Base-by-base conservation (phyloP, 352 stramenopile species). In the Phytophthora pisi region DNA sequence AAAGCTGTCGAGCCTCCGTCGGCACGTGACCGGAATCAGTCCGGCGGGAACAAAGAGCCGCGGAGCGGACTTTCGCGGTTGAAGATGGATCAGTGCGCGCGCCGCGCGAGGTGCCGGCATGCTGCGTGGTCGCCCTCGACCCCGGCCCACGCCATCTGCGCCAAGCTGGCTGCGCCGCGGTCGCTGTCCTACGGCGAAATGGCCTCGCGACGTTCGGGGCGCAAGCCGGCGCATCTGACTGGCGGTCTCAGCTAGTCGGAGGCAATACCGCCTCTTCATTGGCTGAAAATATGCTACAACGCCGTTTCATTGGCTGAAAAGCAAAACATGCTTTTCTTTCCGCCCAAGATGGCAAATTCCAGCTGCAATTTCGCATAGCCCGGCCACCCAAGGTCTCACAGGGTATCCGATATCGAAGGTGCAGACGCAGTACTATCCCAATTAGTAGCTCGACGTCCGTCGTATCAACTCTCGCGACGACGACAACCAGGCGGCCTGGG, bases 21-120 rank as follows among this genome's bases (percentile, higher is more conserved):
- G 10, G 31, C n/a, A n/a, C 16, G 38, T 60, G 53, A 60, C 53
- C 16, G 53, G 38, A 60, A 60, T 60, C 53, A 38, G 53, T 60
- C 53, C 18, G 36, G 53, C 30, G 53, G 52, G 52, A 50, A 43
- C 50, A 56, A 42, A 46, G 40, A 54, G 16, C 47, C 20, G 30
- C 51, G 24, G 15, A 46, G 15, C 40, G 40, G 9, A 34, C 30
- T 38, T 11, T 11, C 31, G 31, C 31, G 7, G 30, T 57, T 57
- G 51, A 57, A 57, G 51, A 57, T 57, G 10, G 24, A 26, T 9
- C 40, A 20, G 40, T 15, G 40, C 40, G 40, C n/a, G 2, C 15
- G 5, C n/a, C 5, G 40, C 40, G 40, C 40, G 15, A n/a, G 40
- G n/a, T 46, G 40, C 40, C 15, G 15, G 13, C 15, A 46, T 7